Conservation (phyloP, 2,329 filamentous ascomycete genomes). For the Claviceps citrina region DNA sequence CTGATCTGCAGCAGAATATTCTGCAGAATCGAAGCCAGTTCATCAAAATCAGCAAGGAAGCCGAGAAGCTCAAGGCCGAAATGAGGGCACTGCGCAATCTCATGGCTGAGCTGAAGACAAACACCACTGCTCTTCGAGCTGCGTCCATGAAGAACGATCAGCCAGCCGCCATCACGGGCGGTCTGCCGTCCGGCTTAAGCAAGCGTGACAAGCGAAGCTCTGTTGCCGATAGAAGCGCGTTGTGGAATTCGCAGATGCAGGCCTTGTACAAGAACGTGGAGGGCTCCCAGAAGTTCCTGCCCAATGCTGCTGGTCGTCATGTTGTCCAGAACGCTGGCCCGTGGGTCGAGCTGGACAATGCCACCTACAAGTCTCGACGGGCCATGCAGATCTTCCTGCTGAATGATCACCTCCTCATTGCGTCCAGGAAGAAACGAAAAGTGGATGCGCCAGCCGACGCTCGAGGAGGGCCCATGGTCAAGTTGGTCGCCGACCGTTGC, state of each 20-base stretch:
- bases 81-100: slow-evolving; percentile 82
- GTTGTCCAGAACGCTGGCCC: slow-evolving; percentile 82
- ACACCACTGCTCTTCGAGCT: slow-evolving; percentile 49
- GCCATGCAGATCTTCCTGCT: slow-evolving; percentile 84
- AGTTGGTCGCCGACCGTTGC: slow-evolving; percentile 84
- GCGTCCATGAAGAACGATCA: slow-evolving; percentile 38
- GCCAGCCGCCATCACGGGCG: slow-evolving; percentile 32
- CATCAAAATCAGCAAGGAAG: slow-evolving; percentile 98
- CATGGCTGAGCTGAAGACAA: slow-evolving; percentile 81
- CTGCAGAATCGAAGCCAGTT: slow-evolving; percentile 96
- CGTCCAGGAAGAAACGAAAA: slow-evolving; percentile 84
- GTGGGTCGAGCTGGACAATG: slow-evolving; percentile 94
- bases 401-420: slow-evolving; percentile 86
- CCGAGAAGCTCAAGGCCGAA: slow-evolving; percentile 90
- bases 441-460: slow-evolving; percentile 45
- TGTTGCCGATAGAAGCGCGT: slow-evolving; percentile 52
- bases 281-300: slow-evolving; percentile 91
- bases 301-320: slow-evolving; percentile 78
- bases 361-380: slow-evolving; percentile 84
- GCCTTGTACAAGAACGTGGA: slow-evolving; percentile 95
- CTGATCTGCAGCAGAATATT: slow-evolving; percentile 84
- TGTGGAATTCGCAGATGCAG: slow-evolving; percentile 54
- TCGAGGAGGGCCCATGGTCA: slow-evolving; percentile 44
- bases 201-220: slow-evolving; percentile 78
- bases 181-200: slow-evolving; percentile 40